Percentiles rank a stretch among this genome's conserved stretches.
phyloP scores from a whole-genome alignment of 2,329 filamentous ascomycete genomes.

The Blumeriella jaapii region DNA sequence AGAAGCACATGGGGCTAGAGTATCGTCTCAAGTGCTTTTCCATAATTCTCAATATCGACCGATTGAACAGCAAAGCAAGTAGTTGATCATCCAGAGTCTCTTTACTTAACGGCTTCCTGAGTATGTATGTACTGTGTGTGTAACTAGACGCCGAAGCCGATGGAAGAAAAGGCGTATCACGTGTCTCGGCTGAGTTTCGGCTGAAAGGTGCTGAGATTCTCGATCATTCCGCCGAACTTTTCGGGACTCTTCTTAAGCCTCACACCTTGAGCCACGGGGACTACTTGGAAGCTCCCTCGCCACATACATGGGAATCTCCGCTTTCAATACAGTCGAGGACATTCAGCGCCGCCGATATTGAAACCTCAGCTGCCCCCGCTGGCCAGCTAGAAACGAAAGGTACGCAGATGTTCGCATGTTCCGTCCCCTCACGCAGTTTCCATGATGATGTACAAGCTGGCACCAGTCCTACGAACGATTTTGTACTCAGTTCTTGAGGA shows the following conservation, averaged over 20 bases:
- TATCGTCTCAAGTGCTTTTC: too few relatives aligned
- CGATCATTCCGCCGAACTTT: too few relatives aligned
- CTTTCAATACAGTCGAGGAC: background rate
- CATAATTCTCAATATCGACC: too few relatives aligned
- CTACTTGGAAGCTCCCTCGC: background rate
- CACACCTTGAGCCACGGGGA: slow-evolving; percentile 6
- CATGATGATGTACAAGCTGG: slow-evolving; percentile 24
- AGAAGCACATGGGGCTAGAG: too few relatives aligned
- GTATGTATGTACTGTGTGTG: too few relatives aligned
- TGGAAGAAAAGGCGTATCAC: too few relatives aligned
- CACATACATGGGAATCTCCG: background rate
- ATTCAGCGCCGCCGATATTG: background rate
- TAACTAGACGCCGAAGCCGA: too few relatives aligned
- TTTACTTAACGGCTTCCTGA: too few relatives aligned
- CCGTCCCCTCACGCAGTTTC: slow-evolving; percentile 1
- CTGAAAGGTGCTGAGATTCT: too few relatives aligned
- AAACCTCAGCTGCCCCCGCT: slow-evolving; percentile 1
- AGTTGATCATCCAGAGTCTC: too few relatives aligned
- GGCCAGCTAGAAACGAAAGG: slow-evolving; percentile 6
- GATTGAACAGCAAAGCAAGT: too few relatives aligned
- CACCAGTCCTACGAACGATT: slow-evolving; percentile 23
- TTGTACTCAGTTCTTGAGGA: slow-evolving; percentile 22
- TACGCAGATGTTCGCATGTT: slow-evolving; percentile 5
- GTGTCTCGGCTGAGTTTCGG: too few relatives aligned
- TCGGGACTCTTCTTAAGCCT: background rate